These are phyloP conservation scores for Dictyostelium citrinum DNA, from an alignment of 78 protist genomes.

Conservation along the genomic window DNA sequence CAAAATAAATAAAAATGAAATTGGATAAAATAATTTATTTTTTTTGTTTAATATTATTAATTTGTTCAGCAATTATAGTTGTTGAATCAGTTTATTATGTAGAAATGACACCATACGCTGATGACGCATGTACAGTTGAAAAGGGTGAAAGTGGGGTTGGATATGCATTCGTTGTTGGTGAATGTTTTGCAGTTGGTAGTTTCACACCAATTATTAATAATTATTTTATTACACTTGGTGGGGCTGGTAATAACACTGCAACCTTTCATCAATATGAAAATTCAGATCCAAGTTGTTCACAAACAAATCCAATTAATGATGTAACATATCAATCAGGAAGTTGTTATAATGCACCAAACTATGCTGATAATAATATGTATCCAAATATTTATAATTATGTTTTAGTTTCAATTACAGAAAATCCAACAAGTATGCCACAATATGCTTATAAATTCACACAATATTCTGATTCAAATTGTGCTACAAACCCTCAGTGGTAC, in stretches of 20 bases:
- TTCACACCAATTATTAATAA: not conserved
- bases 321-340: not conserved
- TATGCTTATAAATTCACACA: not conserved
- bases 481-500: not conserved
- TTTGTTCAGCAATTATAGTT: not conserved
- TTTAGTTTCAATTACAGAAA: not conserved
- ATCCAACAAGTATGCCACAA: not conserved
- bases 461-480: not conserved
- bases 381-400: not conserved
- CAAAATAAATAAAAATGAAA: not conserved
- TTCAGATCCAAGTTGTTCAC: not conserved
- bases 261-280: not conserved
- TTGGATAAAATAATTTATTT: not conserved
- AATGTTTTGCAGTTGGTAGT: not conserved
- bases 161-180: not conserved
- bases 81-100: not conserved
- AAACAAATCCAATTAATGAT: not conserved
- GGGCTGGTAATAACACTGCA: not conserved
- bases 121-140: not conserved
- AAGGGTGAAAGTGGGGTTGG: not conserved
- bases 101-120: not conserved
- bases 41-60: not conserved
- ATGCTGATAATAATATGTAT: not conserved
- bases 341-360: not conserved
- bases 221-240: not conserved